A percentile compares a stretch with the other conserved stretches of the same genome.
Conservation (phyloP, 2,329 filamentous ascomycete species). For the Cercospora berteroae region DNA sequence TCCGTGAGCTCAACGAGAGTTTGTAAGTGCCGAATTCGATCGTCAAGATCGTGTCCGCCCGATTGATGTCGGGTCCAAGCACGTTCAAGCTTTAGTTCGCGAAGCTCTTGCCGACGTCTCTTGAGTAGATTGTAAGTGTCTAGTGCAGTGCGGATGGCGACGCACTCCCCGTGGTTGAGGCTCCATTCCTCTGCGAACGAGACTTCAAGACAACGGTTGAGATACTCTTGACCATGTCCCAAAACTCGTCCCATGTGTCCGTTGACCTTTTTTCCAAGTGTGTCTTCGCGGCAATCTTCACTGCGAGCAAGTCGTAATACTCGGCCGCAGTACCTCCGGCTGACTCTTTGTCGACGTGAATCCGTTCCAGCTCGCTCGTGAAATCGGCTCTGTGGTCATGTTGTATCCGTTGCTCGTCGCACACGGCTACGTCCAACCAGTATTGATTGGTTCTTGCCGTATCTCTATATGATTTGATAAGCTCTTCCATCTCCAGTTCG, state of each 20-base stretch:
- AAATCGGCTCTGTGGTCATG: neutral
- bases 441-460: neutral
- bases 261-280: neutral
- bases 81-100: neutral
- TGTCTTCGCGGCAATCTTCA: neutral
- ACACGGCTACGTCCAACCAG: neutral
- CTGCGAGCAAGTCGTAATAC: neutral
- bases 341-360: neutral
- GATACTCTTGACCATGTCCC: neutral
- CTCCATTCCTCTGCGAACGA: neutral
- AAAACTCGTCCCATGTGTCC: neutral
- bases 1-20: neutral
- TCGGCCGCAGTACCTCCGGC: neutral
- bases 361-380: neutral
- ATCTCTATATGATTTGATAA: neutral
- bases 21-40: neutral
- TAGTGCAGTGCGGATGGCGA: neutral
- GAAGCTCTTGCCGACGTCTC: neutral
- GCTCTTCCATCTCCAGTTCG: neutral
- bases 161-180: neutral
- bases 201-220: neutral
- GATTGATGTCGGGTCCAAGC: neutral
- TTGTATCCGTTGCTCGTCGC: neutral
- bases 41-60: neutral
- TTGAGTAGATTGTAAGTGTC: neutral